A percentile compares a stretch with the other conserved stretches of the same genome.
Conservation (phyloP, 208 protist species). For the Trypanosoma vivax region DNA sequence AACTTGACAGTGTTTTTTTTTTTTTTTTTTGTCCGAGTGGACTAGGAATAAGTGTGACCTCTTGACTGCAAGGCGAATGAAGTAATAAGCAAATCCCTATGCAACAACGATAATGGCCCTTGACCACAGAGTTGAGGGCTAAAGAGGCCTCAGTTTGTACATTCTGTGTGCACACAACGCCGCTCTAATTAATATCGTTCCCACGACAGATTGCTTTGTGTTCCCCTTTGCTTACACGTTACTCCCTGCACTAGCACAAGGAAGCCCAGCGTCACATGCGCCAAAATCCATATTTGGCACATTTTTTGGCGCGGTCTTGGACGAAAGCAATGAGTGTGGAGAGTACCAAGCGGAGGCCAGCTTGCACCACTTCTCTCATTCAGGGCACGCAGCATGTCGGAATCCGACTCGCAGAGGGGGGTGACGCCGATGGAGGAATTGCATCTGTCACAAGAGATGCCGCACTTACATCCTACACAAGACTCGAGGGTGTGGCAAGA, state of each 20-base stretch:
- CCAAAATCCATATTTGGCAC: slow-evolving; percentile 62
- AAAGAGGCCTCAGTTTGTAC: no score
- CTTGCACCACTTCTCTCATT: slow-evolving; percentile 43
- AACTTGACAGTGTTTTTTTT: no score
- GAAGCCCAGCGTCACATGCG: slow-evolving; percentile 28
- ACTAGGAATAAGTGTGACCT: no score
- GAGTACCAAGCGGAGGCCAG: slow-evolving; percentile 32
- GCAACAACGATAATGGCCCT: no score
- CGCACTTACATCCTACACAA: background rate
- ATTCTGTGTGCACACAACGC: no score
- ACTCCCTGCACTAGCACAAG: slow-evolving; percentile 6
- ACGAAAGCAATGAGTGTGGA: slow-evolving; percentile 20
- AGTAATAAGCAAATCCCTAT: no score
- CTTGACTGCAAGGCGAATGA: no score
- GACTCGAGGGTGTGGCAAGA: no score
- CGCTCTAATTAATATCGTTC: no score
- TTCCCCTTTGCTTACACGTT: slow-evolving; percentile 1
- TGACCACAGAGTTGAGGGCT: no score
- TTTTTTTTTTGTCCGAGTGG: no score
- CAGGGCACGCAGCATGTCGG: slow-evolving; percentile 54
- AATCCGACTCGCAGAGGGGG: background rate
- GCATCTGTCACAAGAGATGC: background rate
- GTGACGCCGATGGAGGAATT: background rate
- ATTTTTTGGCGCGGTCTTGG: slow-evolving; percentile 49
- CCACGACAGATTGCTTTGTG: no score